Evolutionary conservation across 169 alveolate genomes (phyloP), one percentile per base, ranked within the genome.

Genomic region (Toxoplasma gondii): DNA sequence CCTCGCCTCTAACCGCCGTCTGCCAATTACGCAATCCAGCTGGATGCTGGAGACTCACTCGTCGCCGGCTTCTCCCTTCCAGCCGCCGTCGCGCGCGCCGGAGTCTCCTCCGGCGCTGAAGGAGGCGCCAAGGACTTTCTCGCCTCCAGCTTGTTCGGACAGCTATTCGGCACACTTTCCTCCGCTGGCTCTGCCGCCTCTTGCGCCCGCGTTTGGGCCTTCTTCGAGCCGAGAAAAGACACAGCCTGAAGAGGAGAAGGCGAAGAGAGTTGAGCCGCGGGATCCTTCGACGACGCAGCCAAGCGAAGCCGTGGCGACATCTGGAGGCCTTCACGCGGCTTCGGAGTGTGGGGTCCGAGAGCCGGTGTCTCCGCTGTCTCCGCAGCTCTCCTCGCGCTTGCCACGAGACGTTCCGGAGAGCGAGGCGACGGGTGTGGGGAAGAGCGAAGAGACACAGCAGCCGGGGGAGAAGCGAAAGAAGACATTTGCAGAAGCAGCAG

Each of bases 161-260:
- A 64, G 45, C 86, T 78, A 78, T 31, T 36, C 29, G 39, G 86
- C 39, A 10, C 86, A 78, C 44, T 78, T 78, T n/a, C 86, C 86
- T n/a, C n/a, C n/a, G n/a, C n/a, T n/a, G n/a, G n/a, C n/a, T n/a
- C n/a, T n/a, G 49, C 86, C 86, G 39, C 86, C n/a, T 27, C 86
- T 78, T n/a, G 39, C 86, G 39, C 86, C n/a, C 86, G 45, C 86
- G 82, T 22, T 22, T 34, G 34, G 5, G 16, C n/a, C 19, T 17
- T 5, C 34, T 69, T 45, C 27, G 45, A 49, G 24, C n/a, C 44
- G 53, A 10, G 88, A 38, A 80, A 41, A 80, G 88, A 49, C 5
- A 49, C 58, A 80, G 45, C n/a, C 53, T 2, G 24, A 31, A 34
- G 27, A 12, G 88, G 36, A 80, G 58, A 80, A 80, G 9, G 88